phyloP scores from a whole-genome alignment of 805 yeast species.

The Spathaspora passalidarum region DNA sequence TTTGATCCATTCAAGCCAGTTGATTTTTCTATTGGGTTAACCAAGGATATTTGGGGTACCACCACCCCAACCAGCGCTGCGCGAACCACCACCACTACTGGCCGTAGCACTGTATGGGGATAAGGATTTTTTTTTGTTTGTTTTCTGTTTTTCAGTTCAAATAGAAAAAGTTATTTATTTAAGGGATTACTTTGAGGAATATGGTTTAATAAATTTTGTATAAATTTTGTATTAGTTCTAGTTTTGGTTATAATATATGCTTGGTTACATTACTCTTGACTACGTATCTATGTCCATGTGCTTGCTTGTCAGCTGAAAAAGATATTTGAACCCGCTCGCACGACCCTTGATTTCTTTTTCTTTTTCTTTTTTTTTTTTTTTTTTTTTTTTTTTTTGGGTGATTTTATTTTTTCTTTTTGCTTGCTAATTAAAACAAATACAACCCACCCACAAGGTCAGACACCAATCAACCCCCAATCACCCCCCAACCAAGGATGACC shows the following conservation, averaged over 20 bases:
- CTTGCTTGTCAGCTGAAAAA: neutral
- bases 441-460: neutral
- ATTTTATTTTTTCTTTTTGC: neutral
- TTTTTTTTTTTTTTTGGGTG: neutral
- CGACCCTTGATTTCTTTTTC: constrained; percentile 1
- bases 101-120: constrained; percentile 30
- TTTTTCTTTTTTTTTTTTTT: neutral
- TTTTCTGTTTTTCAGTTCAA: too few species aligned
- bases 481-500: constrained; percentile 22
- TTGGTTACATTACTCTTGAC: too few species aligned
- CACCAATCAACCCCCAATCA: constrained; percentile 2
- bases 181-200: too few species aligned
- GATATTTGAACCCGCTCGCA: neutral
- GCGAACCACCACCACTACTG: neutral
- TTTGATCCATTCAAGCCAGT: constrained; percentile 30
- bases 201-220: too few species aligned
- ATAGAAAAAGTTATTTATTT: too few species aligned
- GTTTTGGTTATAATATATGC: too few species aligned
- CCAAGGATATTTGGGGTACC: constrained; percentile 24
- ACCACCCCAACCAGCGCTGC: too few species aligned
- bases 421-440: neutral
- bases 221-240: too few species aligned
- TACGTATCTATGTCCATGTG: neutral
- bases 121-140: constrained; percentile 11
- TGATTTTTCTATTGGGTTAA: constrained; percentile 8